Evolutionary conservation across 2,329 filamentous ascomycete species (phyloP), one percentile per base, ranked within the genome.

Genomic region (Hypomyces rosellus): DNA sequence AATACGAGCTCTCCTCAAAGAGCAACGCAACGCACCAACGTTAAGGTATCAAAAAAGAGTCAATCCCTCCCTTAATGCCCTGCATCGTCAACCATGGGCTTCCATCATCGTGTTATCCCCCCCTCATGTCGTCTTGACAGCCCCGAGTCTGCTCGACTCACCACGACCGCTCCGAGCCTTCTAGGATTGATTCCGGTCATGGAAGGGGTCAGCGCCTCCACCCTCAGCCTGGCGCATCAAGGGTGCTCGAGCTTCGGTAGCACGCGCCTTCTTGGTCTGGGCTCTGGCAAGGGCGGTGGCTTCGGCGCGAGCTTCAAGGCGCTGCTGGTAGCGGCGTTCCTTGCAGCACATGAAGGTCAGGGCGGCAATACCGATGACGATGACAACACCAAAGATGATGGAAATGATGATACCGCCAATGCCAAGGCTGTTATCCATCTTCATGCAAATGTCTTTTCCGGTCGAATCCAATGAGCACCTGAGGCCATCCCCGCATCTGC

Each of bases 271-370:
- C 64, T 69, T 72, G 53, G 68, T 71, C 45, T 73, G 69, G 59
- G 73, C 73, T 62, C 74, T 73, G 45, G 73, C 74, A 46, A 75
- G 72, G 22, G 71, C 71, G n/a, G 71, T 71, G 41, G 74, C 74
- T 65, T 80, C 76, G 52, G 71, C 70, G 55, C 72, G 71, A 52
- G 71, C 72, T 48, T 63, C 64, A 34, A 71, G 63, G 43, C 68
- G 65, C 62, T 69, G 71, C 59, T 76, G 69, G 57, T 68, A 56
- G 62, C 63, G 64, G 57, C 72, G 68, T 57, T 81, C 77, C 54
- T 68, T 67, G 69, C 72, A 76, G 73, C 75, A 80, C 56, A 74
- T 67, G 69, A 74, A 74, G 60, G 73, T 70, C 50, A 81, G 63
- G 54, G 65, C 57, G 44, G 59, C 63, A 53, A 74, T 53, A 55